Evolutionary conservation across 2,329 filamentous ascomycete species (phyloP).

Genomic region (Trichoderma sp.): DNA sequence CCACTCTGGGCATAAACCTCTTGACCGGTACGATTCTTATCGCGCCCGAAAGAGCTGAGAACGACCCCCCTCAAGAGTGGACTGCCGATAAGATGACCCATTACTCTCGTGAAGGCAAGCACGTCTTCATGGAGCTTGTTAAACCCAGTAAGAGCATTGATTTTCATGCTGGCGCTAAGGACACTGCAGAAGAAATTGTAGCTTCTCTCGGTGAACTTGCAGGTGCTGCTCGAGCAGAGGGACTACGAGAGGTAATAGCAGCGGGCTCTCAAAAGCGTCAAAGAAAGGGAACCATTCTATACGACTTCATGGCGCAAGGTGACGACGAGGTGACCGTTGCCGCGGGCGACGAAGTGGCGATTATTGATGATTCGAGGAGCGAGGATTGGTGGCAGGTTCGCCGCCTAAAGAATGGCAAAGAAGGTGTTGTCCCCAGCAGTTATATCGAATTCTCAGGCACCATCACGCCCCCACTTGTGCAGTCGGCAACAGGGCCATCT

Average conservation of each 20-base stretch:
- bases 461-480: slow-evolving; percentile 39
- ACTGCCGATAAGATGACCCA: slow-evolving; percentile 92
- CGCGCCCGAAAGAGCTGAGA: slow-evolving; percentile 76
- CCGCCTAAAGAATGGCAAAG: slow-evolving; percentile 83
- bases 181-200: slow-evolving; percentile 93
- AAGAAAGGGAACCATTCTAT: slow-evolving; percentile 83
- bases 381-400: slow-evolving; percentile 99
- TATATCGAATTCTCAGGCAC: slow-evolving; percentile 86
- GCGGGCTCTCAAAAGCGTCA: slow-evolving; percentile 67
- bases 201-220: slow-evolving; percentile 82
- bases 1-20: slow-evolving; percentile 90
- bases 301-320: slow-evolving; percentile 95
- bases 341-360: slow-evolving; percentile 82
- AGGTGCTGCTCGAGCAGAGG: slow-evolving; percentile 78
- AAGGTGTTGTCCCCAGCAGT: slow-evolving; percentile 94
- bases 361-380: slow-evolving; percentile 86
- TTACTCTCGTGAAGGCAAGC: slow-evolving; percentile 96
- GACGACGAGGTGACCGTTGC: slow-evolving; percentile 94
- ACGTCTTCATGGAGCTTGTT: slow-evolving; percentile 92
- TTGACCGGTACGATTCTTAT: slow-evolving; percentile 86
- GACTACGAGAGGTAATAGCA: slow-evolving; percentile 78
- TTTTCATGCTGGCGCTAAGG: slow-evolving; percentile 95
- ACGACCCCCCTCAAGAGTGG: slow-evolving; percentile 89
- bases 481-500: slow-evolving; percentile 37
- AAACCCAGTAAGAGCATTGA: slow-evolving; percentile 91